Conservation (phyloP, 306 rosid species). For the Lathyrus aphaca region DNA sequence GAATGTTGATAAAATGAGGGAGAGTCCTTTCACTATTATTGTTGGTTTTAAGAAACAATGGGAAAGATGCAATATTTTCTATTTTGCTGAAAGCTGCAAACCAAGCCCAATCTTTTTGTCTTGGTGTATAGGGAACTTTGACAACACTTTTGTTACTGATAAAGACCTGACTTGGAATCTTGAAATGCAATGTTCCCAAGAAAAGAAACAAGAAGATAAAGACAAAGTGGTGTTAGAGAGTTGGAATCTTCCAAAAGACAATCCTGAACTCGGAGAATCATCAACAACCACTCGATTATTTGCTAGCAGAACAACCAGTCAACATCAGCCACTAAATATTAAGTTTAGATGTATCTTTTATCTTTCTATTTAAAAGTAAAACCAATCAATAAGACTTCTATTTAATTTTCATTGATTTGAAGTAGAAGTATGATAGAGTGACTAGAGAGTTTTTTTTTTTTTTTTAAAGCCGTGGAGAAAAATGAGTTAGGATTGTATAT, state of each 20-base stretch:
- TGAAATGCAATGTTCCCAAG: constrained; percentile 3
- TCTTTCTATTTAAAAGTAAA: no score
- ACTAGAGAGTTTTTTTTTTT: no score
- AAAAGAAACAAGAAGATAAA: constrained; percentile 49
- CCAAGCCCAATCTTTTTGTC: constrained; percentile 21
- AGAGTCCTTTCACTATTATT: no score
- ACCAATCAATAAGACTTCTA: no score
- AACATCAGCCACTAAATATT: neutral
- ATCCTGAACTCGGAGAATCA: neutral
- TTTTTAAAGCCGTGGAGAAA: no score
- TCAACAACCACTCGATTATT: constrained; percentile 6
- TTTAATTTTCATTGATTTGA: no score
- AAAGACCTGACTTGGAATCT: constrained; percentile 44
- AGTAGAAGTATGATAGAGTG: no score
- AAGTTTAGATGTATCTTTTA: no score
- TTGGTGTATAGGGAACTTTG: neutral
- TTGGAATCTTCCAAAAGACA: constrained; percentile 53
- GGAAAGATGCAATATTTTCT: neutral
- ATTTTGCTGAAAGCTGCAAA: constrained; percentile 26
- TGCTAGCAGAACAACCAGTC: neutral
- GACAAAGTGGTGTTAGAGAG: constrained; percentile 42
- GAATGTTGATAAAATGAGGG: no score
- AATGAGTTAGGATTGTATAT: no score
- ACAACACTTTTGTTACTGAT: constrained; percentile 11
- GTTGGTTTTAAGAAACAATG: no score